Evolutionary conservation across 805 yeast genomes (phyloP), one percentile per base, ranked within the genome.

Genomic region (Saturnispora hagleri): DNA sequence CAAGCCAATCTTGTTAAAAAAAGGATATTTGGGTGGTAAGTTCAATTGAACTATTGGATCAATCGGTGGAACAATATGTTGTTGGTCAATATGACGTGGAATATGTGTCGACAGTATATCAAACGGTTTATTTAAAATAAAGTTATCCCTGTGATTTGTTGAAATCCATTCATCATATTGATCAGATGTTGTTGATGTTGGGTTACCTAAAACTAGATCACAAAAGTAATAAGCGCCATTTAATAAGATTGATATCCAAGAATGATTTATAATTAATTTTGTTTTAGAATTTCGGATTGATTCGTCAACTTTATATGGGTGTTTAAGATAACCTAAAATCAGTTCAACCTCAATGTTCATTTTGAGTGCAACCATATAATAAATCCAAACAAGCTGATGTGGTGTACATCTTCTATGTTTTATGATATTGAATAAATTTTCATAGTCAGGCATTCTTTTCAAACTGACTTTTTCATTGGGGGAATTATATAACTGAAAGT

Each of bases 21-120:
- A 84, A 0, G 96, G 90, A 61, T 89, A 86, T n/a, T 84, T 79
- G 31, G 95, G 77, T 0, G 99, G 99, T 47, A 91, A 71, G 45
- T 89, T 80, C 53, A 88, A 74, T 15, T 93, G 90, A 22, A 84
- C 79, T 57, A 80, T 75, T 35, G 86, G 84, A 55, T 87, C 90
- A 55, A 91, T 70, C 3, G 95, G 87, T 4, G 97, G 98, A 31
- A 79, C 75, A 20, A 91, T 79, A 68, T 87, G 96, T 66, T 93
- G 99, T 57, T 86, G 84, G 54, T 80, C 84, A 43, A 80, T 80
- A 53, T 81, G 81, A 17, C 81, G 74, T 13, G 99, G 98, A 46
- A 89, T 81, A 66, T 93, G 99, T 0, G 97, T 86, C 56, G 84
- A 84, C 15, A 93, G 78, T 42, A 89, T 63, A 52, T 81, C 78